Evolutionary conservation across 768 basidiomycete species (phyloP).

Genomic region (Macrolepiota albuminosa): DNA sequence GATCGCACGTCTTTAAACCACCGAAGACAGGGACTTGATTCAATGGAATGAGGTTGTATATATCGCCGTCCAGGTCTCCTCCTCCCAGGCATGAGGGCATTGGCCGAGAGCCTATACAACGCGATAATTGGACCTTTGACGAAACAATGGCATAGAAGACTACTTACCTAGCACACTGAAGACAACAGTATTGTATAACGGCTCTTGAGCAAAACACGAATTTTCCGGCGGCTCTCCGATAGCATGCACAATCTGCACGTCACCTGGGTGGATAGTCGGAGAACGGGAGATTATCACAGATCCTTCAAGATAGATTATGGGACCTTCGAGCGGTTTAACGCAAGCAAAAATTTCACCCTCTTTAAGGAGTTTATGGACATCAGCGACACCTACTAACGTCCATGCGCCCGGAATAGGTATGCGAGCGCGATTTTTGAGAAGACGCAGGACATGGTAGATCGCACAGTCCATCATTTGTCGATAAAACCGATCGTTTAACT

Average conservation of each 20-base stretch:
- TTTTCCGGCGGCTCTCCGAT: constrained; percentile 54
- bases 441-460: constrained; percentile 58
- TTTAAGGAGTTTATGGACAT: constrained; percentile 49
- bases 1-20: constrained; percentile 19
- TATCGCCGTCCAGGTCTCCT: constrained; percentile 67
- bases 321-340: constrained; percentile 36
- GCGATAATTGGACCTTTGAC: background rate
- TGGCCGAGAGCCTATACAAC: constrained; percentile 46
- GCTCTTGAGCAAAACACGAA: constrained; percentile 48
- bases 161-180: constrained; percentile 52
- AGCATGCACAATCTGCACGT: constrained; percentile 54
- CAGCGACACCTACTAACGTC: constrained; percentile 71
- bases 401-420: constrained; percentile 62
- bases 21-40: constrained; percentile 30
- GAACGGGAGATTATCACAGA: constrained; percentile 55
- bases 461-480: constrained; percentile 47
- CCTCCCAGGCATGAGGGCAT: constrained; percentile 62
- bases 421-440: constrained; percentile 59
- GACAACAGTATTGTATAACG: constrained; percentile 57
- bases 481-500: constrained; percentile 42
- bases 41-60: constrained; percentile 49
- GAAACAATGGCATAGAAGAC: background rate
- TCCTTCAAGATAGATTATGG: constrained; percentile 46
- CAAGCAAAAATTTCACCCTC: constrained; percentile 61
- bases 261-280: constrained; percentile 67